These are phyloP conservation scores for Sarcodon aspratus DNA, from an alignment of 768 basidiomycete genomes.

Conservation along the genomic window DNA sequence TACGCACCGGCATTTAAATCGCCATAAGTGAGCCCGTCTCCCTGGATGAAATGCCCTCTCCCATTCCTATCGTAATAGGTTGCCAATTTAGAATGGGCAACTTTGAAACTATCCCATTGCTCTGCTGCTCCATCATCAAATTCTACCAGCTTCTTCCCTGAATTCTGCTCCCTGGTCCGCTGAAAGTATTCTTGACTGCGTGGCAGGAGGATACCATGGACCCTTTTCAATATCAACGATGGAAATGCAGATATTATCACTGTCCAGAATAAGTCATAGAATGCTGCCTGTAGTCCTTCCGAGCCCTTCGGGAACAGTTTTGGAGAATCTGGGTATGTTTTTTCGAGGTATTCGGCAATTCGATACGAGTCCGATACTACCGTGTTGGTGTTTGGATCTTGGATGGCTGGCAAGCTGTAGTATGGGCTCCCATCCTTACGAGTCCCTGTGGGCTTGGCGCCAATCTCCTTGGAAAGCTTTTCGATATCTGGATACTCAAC, in stretches of 20 bases:
- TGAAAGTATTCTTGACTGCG: conserved; percentile 22
- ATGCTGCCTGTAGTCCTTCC: conserved; percentile 14
- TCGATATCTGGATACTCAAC: conserved; percentile 42
- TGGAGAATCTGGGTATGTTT: conserved; percentile 19
- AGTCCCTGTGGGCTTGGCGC: conserved; percentile 22
- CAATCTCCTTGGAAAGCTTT: conserved; percentile 20
- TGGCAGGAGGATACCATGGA: conserved; percentile 7
- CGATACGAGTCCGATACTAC: conserved; percentile 13
- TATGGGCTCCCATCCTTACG: conserved; percentile 6
- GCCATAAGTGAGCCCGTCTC: conserved; percentile 20
- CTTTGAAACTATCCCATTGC: conserved; percentile 16
- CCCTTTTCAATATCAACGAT: neutral
- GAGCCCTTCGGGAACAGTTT: conserved; percentile 21
- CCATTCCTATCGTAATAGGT: conserved; percentile 20
- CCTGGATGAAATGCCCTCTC: conserved; percentile 20
- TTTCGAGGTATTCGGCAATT: conserved; percentile 18
- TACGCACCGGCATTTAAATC: conserved; percentile 23
- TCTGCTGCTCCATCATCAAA: conserved; percentile 20
- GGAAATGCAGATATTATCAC: neutral
- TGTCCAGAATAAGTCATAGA: conserved; percentile 8
- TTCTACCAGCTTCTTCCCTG: conserved; percentile 24
- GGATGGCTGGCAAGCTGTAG: conserved; percentile 18
- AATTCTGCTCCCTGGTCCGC: conserved; percentile 18
- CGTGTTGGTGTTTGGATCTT: conserved; percentile 14
- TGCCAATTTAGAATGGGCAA: conserved; percentile 14